These are phyloP conservation scores for Erucastrum elatum DNA, from an alignment of 345 rosid species.

Conservation along the genomic window DNA sequence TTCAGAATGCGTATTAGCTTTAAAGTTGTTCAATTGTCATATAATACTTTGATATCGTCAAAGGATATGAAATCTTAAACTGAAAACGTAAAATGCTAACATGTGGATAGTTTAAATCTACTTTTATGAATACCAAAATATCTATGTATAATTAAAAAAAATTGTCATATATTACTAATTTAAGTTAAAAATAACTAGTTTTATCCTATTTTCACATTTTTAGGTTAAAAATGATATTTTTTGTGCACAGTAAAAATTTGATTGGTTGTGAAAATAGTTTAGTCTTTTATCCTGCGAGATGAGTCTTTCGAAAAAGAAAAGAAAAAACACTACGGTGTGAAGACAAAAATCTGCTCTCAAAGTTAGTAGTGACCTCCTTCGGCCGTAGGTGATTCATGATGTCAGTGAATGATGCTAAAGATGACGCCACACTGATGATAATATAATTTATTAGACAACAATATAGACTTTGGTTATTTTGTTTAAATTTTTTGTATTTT, in stretches of 20 bases:
- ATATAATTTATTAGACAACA: not conserved
- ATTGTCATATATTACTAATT: no score
- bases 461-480: not conserved
- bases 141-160: no score
- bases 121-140: no score
- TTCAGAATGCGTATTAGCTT: no score
- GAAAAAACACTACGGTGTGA: not conserved
- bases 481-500: not conserved
- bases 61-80: no score
- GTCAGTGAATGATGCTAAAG: not conserved
- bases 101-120: not conserved
- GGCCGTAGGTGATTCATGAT: conserved; percentile 5
- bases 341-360: not conserved
- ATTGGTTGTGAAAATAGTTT: not conserved
- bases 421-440: not conserved
- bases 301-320: not conserved
- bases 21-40: no score
- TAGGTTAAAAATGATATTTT: not conserved
- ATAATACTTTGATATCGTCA: no score
- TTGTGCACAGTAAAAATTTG: not conserved
- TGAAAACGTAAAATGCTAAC: no score
- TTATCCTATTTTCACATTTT: not conserved
- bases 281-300: not conserved
- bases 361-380: not conserved
- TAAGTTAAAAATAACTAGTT: not conserved